Evolutionary conservation across 192 early-diverging fungal genomes (phyloP).

Genomic region (Coemansia asiatica): DNA sequence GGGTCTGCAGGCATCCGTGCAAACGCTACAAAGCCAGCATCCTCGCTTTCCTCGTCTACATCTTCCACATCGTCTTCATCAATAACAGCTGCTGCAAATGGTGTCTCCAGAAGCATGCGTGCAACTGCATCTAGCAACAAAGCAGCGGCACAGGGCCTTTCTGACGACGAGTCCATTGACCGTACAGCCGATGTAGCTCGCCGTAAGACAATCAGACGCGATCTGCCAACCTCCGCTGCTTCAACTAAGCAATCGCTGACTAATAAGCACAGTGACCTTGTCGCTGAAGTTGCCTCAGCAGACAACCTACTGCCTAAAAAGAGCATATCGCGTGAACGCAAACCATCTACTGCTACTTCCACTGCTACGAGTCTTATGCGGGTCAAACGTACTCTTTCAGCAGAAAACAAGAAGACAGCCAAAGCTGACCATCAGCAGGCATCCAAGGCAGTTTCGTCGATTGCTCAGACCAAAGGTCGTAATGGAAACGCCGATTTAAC

Average conservation of each 20-base stretch:
- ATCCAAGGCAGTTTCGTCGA: neutral
- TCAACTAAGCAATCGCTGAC: neutral
- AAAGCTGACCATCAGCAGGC: neutral
- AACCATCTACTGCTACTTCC: neutral
- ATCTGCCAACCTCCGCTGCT: neutral
- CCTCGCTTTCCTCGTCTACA: neutral
- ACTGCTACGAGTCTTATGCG: neutral
- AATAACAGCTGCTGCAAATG: neutral
- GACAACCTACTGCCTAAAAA: neutral
- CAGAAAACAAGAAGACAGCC: neutral
- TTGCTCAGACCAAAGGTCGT: too few relatives aligned
- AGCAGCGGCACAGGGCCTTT: too few relatives aligned
- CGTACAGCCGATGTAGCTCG: neutral
- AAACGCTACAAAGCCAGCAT: neutral
- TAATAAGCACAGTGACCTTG: neutral
- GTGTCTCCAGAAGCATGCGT: neutral
- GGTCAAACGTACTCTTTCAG: neutral
- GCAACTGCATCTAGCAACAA: too few relatives aligned
- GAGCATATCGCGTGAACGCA: constrained; percentile 10
- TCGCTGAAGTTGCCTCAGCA: neutral
- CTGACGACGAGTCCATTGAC: neutral
- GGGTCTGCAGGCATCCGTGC: constrained; percentile 2
- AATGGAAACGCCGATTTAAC: too few relatives aligned
- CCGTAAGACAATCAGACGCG: neutral
- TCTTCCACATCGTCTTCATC: too few relatives aligned